Conservation (phyloP, 495 filamentous ascomycete genomes). For the Penicillium samsonianum region DNA sequence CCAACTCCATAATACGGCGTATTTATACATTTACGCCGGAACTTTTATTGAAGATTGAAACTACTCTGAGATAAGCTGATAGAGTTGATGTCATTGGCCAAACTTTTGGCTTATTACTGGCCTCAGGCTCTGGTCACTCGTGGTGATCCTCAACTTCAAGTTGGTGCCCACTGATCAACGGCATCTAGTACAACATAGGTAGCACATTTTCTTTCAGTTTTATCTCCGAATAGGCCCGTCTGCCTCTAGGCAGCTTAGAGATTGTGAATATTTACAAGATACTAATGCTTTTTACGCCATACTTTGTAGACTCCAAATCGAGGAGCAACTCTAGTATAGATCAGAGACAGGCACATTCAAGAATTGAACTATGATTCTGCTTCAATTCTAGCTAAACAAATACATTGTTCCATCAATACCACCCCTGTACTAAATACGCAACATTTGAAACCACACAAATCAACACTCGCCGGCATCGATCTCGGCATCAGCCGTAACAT, state of each 20-base stretch:
- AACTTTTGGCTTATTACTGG: background rate
- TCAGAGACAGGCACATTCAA: too few relatives aligned
- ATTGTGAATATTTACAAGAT: background rate
- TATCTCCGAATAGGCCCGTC: background rate
- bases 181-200: background rate
- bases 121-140: too few relatives aligned
- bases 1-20: background rate
- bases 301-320: too few relatives aligned
- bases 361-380: too few relatives aligned
- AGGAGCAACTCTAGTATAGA: too few relatives aligned
- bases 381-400: too few relatives aligned
- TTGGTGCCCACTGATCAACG: background rate
- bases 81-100: background rate
- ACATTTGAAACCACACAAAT: background rate
- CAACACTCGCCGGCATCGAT: background rate
- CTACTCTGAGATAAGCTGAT: background rate
- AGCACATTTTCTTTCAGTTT: background rate
- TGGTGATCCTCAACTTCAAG: background rate
- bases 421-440: background rate
- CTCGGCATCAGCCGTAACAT: slow-evolving; percentile 28
- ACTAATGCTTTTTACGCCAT: too few relatives aligned
- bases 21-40: background rate
- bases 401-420: too few relatives aligned
- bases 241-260: background rate
- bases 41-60: background rate